phyloP scores from a whole-genome alignment of 768 basidiomycete genomes.

The Lactifluus rugatus region DNA sequence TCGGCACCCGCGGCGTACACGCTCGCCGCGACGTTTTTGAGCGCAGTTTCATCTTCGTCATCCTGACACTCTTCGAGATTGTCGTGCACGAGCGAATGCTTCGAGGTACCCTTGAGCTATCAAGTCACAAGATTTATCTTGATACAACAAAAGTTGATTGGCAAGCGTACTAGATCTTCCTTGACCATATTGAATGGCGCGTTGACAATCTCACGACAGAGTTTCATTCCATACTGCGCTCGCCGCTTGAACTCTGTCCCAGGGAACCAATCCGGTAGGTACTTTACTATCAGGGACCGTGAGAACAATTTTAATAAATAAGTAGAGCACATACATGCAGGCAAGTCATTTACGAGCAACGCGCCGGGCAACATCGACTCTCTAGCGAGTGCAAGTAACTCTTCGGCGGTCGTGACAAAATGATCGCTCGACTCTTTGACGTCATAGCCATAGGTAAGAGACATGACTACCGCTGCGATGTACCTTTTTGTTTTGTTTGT shows the following conservation, averaged over 20 bases:
- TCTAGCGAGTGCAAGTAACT: slow-evolving; percentile 1
- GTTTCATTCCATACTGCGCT: not conserved
- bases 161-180: slow-evolving; percentile 5
- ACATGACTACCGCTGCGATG: slow-evolving; percentile 4
- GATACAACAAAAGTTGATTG: too few species aligned
- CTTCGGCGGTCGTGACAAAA: slow-evolving; percentile 4
- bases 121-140: not conserved
- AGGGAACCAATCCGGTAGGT: slow-evolving; percentile 8
- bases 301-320: not conserved
- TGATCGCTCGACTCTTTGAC: slow-evolving; percentile 6
- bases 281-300: not conserved
- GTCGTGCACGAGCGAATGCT: slow-evolving; percentile 9
- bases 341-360: slow-evolving; percentile 1
- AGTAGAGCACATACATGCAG: not conserved
- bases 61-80: not conserved
- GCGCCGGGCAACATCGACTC: slow-evolving; percentile 3
- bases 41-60: not conserved
- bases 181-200: slow-evolving; percentile 6
- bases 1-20: slow-evolving; percentile 12
- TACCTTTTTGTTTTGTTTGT: not conserved
- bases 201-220: slow-evolving; percentile 8
- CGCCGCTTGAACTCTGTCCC: slow-evolving; percentile 8
- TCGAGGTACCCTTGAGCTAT: slow-evolving; percentile 8
- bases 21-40: slow-evolving; percentile 5
- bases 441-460: slow-evolving; percentile 7